Base-by-base conservation (phyloP, 2,329 filamentous ascomycete species). In the Metarhizium brunneum region DNA sequence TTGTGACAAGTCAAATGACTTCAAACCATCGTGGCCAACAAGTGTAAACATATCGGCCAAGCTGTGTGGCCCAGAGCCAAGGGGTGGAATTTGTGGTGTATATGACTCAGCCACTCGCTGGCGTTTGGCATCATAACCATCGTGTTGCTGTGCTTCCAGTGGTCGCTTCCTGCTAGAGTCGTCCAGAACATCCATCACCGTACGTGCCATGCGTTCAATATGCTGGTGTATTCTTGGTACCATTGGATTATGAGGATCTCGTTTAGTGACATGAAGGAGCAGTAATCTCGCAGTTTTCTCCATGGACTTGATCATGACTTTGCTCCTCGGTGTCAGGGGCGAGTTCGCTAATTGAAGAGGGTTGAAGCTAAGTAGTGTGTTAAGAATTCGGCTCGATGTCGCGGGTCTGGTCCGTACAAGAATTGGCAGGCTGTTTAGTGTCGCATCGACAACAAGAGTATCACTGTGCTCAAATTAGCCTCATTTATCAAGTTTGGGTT, bases 251-350 rank as follows among this genome's bases (percentile, higher is more conserved):
- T 88, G 87, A 2, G 89, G 88, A 62, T 94, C 91, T 65, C 92
- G 91, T 73, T 92, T 92, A 62, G 87, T 77, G 54, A 96, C 76
- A 70, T 96, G 92, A 54, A 92, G 81, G 43, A 97, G 78, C 50
- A 99, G 75, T 62, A 91, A 84, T 64, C 91, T 83, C 3, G 88
- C 88, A 29, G 94, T 99, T 67, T 95, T 90, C 70, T 96, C 92
- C 84, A 99, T 94, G 5, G 92, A 97, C 71, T 86, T 90, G 58
- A 95, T 81, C 63, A 92, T 83, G 57, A 99, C 87, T 63, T 87
- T 90, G 52, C 83, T 81, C 66, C 85, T 90, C 2, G 90, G 81
- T 0, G 88, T 92, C 76, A 95, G 82, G 3, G 87, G 85, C 2
- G 84, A 83, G 64, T 83, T 87, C 56, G 88, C 89, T 60, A 90